A percentile compares a stretch with the other conserved stretches of the same genome.
Evolutionary conservation across 805 yeast species (phyloP).

Genomic region (Metschnikowia colocasiae): DNA sequence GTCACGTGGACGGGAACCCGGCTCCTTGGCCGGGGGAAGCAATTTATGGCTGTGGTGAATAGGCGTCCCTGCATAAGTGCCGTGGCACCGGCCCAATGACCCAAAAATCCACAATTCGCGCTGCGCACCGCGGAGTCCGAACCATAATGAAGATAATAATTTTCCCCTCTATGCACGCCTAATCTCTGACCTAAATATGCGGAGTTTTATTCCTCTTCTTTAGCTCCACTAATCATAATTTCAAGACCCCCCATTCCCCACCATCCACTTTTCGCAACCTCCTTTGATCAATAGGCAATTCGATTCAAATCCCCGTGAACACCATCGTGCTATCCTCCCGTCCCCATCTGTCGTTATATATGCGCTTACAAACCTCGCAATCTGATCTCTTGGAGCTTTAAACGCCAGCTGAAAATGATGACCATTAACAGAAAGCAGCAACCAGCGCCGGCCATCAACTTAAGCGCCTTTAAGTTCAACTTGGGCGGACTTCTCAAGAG

Average conservation of each 20-base stretch:
- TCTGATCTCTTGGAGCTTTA: neutral
- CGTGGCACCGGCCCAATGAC: conserved; percentile 4
- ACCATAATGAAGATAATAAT: neutral
- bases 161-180: conserved; percentile 6
- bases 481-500: conserved; percentile 19
- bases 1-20: neutral
- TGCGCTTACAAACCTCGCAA: neutral
- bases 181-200: conserved; percentile 3
- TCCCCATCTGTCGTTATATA: neutral
- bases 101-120: conserved; percentile 5
- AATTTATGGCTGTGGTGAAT: neutral
- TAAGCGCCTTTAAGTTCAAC: conserved; percentile 11
- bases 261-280: neutral
- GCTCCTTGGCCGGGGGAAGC: neutral
- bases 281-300: neutral
- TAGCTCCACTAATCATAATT: neutral
- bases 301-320: neutral
- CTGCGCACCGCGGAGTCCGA: conserved; percentile 1
- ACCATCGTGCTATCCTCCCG: neutral
- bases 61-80: neutral
- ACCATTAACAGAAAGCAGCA: conserved; percentile 16
- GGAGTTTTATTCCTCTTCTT: conserved; percentile 4
- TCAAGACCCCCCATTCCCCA: neutral
- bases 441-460: conserved; percentile 7
- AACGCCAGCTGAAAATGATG: conserved; percentile 11